Conservation (phyloP, 2,329 filamentous ascomycete genomes). For the Stagonosporopsis tanaceti region DNA sequence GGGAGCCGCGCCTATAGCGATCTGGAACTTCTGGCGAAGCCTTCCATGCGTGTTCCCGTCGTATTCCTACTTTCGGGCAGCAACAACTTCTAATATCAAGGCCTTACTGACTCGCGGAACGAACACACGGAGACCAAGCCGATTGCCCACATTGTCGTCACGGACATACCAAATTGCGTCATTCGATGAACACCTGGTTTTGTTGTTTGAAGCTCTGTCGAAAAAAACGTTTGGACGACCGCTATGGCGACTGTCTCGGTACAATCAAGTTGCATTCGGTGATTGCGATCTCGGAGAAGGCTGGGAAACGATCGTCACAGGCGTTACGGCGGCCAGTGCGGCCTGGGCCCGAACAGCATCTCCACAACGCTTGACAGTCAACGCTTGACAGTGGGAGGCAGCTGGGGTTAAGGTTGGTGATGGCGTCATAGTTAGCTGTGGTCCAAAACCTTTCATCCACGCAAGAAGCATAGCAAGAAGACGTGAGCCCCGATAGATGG, state of each 20-base stretch:
- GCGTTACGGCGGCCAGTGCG: no score
- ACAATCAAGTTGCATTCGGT: neutral
- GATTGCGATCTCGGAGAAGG: neutral
- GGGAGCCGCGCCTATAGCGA: neutral
- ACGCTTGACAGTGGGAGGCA: neutral
- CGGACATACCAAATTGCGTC: neutral
- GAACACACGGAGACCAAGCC: neutral
- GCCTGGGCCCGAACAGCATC: no score
- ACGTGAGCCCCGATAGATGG: neutral
- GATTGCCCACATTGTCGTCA: neutral
- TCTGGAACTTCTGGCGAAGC: neutral
- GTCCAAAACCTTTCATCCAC: neutral
- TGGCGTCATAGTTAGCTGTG: neutral
- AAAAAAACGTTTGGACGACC: neutral
- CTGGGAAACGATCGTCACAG: no score
- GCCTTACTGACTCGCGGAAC: slow-evolving; percentile 10
- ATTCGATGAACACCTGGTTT: neutral
- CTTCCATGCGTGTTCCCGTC: neutral
- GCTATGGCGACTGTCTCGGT: neutral
- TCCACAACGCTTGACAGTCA: no score
- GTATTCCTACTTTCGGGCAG: slow-evolving; percentile 1
- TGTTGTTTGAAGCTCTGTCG: neutral
- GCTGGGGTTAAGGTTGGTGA: neutral
- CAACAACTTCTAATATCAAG: neutral
- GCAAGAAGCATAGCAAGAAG: neutral